phyloP scores from a whole-genome alignment of 1,284 basidiomycete species.

The Schizophyllum amplum region DNA sequence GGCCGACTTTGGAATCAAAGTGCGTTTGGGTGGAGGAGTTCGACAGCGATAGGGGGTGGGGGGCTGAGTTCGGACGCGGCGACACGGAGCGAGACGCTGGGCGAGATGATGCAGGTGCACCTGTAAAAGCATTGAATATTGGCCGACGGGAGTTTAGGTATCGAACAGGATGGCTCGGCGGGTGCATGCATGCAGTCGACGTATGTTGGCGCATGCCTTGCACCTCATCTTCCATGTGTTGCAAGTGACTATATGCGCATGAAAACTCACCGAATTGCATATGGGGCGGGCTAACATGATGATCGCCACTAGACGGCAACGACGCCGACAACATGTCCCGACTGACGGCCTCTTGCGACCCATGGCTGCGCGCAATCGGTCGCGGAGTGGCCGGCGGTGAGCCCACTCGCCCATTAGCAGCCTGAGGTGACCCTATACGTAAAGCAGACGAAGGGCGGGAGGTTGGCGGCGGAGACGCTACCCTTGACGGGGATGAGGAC shows the following conservation, averaged over 20 bases:
- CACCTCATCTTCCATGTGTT: too few species aligned
- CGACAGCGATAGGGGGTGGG: slow-evolving; percentile 2
- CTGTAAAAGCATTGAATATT: too few species aligned
- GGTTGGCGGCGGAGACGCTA: not conserved
- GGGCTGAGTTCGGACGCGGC: not conserved
- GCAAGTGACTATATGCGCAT: not conserved
- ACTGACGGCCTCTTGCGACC: not conserved
- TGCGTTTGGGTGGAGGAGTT: slow-evolving; percentile 29
- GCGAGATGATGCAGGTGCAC: not conserved
- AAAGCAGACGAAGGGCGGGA: not conserved
- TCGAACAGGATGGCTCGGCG: not conserved
- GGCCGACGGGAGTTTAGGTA: not conserved
- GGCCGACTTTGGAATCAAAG: slow-evolving; percentile 49
- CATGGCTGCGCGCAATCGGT: not conserved
- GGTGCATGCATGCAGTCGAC: not conserved
- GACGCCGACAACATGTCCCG: not conserved
- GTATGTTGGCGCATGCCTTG: too few species aligned
- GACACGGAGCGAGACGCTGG: not conserved
- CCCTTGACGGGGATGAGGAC: not conserved
- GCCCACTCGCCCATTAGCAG: not conserved
- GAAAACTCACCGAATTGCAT: not conserved
- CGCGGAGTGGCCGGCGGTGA: not conserved
- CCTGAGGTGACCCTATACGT: not conserved
- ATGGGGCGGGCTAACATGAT: not conserved
- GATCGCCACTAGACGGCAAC: not conserved